Evolutionary conservation across 306 rosid species (phyloP).

Genomic region (Prunus salicina): DNA sequence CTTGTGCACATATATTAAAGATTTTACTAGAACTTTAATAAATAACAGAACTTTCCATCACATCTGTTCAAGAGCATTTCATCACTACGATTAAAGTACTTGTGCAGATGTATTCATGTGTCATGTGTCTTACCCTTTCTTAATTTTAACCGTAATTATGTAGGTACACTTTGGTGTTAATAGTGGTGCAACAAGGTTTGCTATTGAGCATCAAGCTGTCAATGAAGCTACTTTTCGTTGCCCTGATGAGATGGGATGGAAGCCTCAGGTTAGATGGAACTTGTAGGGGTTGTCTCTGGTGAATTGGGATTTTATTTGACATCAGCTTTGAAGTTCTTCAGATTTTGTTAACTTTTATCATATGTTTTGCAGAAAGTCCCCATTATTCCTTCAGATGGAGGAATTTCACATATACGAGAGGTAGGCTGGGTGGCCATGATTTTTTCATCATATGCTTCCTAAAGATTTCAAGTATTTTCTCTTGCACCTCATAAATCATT

Average conservation of each 20-base stretch:
- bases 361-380: constrained; percentile 73
- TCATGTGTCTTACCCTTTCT: constrained; percentile 12
- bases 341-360: constrained; percentile 8
- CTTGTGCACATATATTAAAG: neutral
- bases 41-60: neutral
- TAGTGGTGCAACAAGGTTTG: constrained; percentile 90
- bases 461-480: constrained; percentile 2
- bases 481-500: constrained; percentile 7
- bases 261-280: constrained; percentile 69
- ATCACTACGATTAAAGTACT: neutral
- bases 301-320: neutral
- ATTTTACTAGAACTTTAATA: no score
- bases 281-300: neutral
- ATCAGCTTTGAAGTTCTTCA: constrained; percentile 10
- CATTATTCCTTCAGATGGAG: constrained; percentile 76
- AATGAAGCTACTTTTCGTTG: constrained; percentile 96
- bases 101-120: neutral
- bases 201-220: constrained; percentile 89
- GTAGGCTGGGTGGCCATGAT: constrained; percentile 34
- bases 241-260: constrained; percentile 99
- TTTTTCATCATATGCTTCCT: neutral
- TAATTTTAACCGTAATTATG: constrained; percentile 6
- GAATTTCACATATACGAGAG: constrained; percentile 57
- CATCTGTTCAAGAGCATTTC: neutral
- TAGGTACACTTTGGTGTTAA: constrained; percentile 97